phyloP scores from a whole-genome alignment of 2,329 filamentous ascomycete genomes.

The Beauveria bassiana region DNA sequence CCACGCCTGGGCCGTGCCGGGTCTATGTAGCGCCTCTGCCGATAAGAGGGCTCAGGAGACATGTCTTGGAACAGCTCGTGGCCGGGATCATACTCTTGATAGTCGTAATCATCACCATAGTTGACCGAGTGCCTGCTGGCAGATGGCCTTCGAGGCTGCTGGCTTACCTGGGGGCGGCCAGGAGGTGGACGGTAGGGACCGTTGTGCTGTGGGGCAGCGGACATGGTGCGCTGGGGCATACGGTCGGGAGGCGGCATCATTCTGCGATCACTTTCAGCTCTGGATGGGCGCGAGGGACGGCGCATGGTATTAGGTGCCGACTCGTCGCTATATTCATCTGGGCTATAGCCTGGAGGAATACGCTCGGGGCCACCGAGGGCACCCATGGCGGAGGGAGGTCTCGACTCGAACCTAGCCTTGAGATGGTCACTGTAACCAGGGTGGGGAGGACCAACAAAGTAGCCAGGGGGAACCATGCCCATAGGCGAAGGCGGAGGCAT shows the following conservation, averaged over 20 bases:
- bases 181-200: constrained; percentile 23
- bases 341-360: constrained; percentile 23
- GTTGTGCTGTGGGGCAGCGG: constrained; percentile 23
- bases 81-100: constrained; percentile 30
- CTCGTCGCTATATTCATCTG: constrained; percentile 35
- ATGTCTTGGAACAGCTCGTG: constrained; percentile 31
- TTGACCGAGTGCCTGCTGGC: constrained; percentile 23
- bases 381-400: constrained; percentile 34
- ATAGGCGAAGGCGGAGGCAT: constrained; percentile 15
- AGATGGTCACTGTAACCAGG: constrained; percentile 23
- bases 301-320: constrained; percentile 28
- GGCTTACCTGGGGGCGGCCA: constrained; percentile 14
- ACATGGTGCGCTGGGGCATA: constrained; percentile 27
- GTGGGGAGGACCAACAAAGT: constrained; percentile 23
- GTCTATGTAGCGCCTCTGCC: constrained; percentile 24
- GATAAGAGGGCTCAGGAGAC: constrained; percentile 27
- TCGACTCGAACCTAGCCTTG: constrained; percentile 26
- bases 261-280: constrained; percentile 35
- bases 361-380: constrained; percentile 22
- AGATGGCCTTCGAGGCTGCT: constrained; percentile 23
- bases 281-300: constrained; percentile 35
- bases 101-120: constrained; percentile 28
- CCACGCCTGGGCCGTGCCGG: constrained; percentile 27
- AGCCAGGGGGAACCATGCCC: constrained; percentile 17
- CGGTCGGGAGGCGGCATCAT: constrained; percentile 41